Evolutionary conservation across 768 basidiomycete species (phyloP), one percentile per base, ranked within the genome.

Genomic region (Kwoniella europaea): DNA sequence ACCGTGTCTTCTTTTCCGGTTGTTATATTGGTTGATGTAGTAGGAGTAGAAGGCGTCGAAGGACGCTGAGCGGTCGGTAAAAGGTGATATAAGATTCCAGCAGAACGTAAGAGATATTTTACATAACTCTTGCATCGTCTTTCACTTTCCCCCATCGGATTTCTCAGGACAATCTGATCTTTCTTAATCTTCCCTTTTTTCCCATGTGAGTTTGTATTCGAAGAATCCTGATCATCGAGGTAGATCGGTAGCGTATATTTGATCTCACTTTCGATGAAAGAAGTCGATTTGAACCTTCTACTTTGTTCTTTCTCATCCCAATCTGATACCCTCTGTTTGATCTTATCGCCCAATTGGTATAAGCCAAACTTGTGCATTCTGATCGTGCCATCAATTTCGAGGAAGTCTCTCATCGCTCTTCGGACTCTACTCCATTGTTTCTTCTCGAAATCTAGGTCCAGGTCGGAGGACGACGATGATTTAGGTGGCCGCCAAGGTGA

Each of bases 201-300:
- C 12, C 35, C 46, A 15, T 24, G 15, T 29, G n/a, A 13, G 2
- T 50, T 24, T 5, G 12, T 22, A 22, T 43, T 29, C 22, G 43
- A 55, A 18, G 41, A 55, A 20, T 41, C 42, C 1, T 56, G 42
- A 20, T 67, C 68, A 15, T 79, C 69, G 18, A 76, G 54, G 27
- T 72, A 71, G 56, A 82, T 65, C 2, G 81, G 82, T 4, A 86
- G 74, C 0, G 81, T 79, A 63, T 85, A 83, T 56, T 84, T 84
- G 55, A 79, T 69, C 5, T 81, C 73, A 2, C 79, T 50, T 1
- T 80, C 77, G n/a, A 84, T 66, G 67, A 86, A 86, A 4, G 77
- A 77, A 12, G 83, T 82, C 35, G 77, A 77, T 67, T 86, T 86
- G 84, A 86, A 85, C 46, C 27, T 61, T 53, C 60, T 46, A 53